Percentiles rank a stretch among this genome's conserved stretches.
These are phyloP conservation scores for Lavandula angustifolia DNA, from an alignment of 257 asterid genomes.

Conservation along the genomic window DNA sequence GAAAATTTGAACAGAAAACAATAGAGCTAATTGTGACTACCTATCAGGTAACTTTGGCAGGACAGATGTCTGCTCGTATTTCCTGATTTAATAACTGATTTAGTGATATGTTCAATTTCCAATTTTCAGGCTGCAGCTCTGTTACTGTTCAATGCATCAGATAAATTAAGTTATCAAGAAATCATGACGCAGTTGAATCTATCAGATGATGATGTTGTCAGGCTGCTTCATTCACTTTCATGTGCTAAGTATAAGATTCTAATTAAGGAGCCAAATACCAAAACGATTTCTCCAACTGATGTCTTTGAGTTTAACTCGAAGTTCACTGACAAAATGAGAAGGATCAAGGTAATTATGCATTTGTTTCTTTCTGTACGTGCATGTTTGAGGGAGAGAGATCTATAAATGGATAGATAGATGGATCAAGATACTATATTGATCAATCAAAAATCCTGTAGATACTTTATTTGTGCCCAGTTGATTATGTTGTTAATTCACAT, in stretches of 20 bases:
- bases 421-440: neutral
- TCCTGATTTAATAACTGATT: neutral
- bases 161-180: conserved; percentile 84
- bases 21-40: conserved; percentile 91
- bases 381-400: neutral
- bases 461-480: neutral
- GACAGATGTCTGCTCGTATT: conserved; percentile 15
- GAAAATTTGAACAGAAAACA: conserved; percentile 83
- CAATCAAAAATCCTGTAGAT: neutral
- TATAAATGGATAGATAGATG: neutral
- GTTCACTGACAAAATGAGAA: conserved; percentile 94
- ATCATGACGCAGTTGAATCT: conserved; percentile 86
- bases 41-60: conserved; percentile 66
- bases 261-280: conserved; percentile 86
- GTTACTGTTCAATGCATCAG: conserved; percentile 85
- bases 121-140: conserved; percentile 78
- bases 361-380: neutral
- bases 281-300: conserved; percentile 76
- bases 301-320: conserved; percentile 86
- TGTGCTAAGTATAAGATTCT: conserved; percentile 95
- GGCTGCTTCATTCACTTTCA: conserved; percentile 96
- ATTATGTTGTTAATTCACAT: conserved; percentile 19
- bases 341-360: conserved; percentile 69
- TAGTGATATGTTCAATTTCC: conserved; percentile 18
- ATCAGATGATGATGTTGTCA: conserved; percentile 87